phyloP scores from a whole-genome alignment of 257 asterid species.

The Ligustrum vulgare region DNA sequence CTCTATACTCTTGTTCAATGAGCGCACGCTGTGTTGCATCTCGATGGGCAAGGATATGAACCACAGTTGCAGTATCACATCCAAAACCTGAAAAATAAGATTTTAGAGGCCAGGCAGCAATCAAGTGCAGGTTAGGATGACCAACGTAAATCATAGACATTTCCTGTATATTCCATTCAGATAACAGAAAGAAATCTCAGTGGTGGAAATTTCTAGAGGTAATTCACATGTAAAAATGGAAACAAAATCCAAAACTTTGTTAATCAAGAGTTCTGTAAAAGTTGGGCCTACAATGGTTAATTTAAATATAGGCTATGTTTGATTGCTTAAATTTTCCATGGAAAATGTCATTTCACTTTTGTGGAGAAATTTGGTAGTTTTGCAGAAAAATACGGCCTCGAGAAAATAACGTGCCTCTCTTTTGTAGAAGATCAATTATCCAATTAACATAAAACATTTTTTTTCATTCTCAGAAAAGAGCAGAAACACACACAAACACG shows the following conservation, averaged over 20 bases:
- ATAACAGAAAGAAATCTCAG: neutral
- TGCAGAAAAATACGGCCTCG: no score
- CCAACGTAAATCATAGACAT: neutral
- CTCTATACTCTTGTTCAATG: slow-evolving; percentile 75
- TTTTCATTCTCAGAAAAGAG: no score
- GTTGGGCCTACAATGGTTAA: no score
- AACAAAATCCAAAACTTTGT: neutral
- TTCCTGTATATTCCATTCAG: neutral
- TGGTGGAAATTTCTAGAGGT: neutral
- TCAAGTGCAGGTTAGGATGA: no score
- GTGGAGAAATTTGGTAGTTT: neutral
- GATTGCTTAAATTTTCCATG: no score
- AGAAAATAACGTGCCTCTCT: no score
- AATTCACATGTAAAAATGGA: neutral
- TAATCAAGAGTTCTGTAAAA: neutral
- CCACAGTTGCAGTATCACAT: slow-evolving; percentile 74
- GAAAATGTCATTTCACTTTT: no score
- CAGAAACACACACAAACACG: neutral
- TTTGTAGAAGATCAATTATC: neutral
- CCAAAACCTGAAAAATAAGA: slow-evolving; percentile 61
- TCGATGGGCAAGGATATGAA: slow-evolving; percentile 83
- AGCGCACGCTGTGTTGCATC: slow-evolving; percentile 76
- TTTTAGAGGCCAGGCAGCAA: neutral
- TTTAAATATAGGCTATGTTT: no score
- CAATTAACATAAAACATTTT: no score